phyloP scores from a whole-genome alignment of 352 stramenopile genomes.

The Pythium rishiriense region DNA sequence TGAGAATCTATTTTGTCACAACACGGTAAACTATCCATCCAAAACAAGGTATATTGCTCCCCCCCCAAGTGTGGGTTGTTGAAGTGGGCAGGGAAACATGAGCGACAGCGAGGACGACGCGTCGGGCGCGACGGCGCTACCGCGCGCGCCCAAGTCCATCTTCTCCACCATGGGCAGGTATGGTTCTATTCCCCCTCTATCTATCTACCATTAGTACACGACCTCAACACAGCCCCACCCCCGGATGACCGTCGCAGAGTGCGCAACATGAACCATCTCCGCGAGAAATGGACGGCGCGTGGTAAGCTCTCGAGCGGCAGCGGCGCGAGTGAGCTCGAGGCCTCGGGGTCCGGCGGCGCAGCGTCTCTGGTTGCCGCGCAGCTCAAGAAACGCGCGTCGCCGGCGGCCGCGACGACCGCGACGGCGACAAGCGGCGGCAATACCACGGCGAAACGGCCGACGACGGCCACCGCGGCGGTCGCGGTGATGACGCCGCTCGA shows the following conservation, averaged over 20 bases:
- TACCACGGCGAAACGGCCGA: neutral
- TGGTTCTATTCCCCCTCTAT: neutral
- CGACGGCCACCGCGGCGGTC: too few species aligned
- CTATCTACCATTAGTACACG: too few species aligned
- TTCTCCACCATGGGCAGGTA: constrained; percentile 28
- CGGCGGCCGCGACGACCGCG: neutral
- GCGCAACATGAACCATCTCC: constrained; percentile 33
- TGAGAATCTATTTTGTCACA: neutral
- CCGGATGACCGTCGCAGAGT: constrained; percentile 18
- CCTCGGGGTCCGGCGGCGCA: neutral
- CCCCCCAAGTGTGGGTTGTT: too few species aligned
- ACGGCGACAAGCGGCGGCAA: too few species aligned
- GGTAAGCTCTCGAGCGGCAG: constrained; percentile 29
- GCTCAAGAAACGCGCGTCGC: constrained; percentile 13
- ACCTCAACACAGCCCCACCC: too few species aligned
- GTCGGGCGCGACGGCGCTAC: constrained; percentile 7
- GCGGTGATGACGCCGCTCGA: constrained; percentile 7
- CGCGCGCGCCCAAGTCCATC: constrained; percentile 26
- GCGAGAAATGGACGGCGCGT: constrained; percentile 28
- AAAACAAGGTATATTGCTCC: constrained; percentile 1
- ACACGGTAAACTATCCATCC: neutral
- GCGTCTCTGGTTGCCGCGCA: neutral
- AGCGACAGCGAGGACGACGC: constrained; percentile 26
- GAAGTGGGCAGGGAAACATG: constrained; percentile 11
- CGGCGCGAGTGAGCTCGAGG: constrained; percentile 20